Conservation (phyloP, 495 filamentous ascomycete species). For the Jackrogersella multiformis region DNA sequence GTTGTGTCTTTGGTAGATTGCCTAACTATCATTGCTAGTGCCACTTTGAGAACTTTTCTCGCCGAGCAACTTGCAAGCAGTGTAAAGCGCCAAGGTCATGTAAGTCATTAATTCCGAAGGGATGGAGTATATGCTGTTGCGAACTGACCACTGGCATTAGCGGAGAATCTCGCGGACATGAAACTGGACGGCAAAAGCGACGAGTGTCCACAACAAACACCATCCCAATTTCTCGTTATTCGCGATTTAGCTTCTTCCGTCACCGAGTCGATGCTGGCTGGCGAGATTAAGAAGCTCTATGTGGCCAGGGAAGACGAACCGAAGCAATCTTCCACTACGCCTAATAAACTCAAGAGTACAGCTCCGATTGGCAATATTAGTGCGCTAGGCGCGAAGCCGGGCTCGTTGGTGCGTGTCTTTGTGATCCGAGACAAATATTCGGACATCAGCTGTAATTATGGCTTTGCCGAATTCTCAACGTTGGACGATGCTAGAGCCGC, state of each 20-base stretch:
- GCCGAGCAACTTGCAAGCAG: constrained; percentile 74
- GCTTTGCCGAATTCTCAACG: constrained; percentile 88
- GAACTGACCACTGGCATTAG: constrained; percentile 20
- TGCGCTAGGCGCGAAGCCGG: constrained; percentile 75
- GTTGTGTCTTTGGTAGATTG: background rate
- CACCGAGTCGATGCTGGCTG: constrained; percentile 79
- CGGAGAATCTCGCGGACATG: constrained; percentile 46
- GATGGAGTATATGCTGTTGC: background rate
- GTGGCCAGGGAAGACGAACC: constrained; percentile 59
- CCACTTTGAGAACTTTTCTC: constrained; percentile 73
- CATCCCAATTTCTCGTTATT: constrained; percentile 84
- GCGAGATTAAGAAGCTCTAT: constrained; percentile 81
- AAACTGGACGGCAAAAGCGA: constrained; percentile 79
- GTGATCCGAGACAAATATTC: constrained; percentile 78
- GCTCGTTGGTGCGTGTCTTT: constrained; percentile 79
- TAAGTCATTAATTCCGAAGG: constrained; percentile 53
- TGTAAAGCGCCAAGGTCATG: constrained; percentile 77
- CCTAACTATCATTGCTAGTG: constrained; percentile 63
- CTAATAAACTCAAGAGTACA: constrained; percentile 72
- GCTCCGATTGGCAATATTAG: constrained; percentile 78
- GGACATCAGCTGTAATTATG: constrained; percentile 85
- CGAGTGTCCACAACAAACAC: constrained; percentile 73
- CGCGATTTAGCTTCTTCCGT: constrained; percentile 77
- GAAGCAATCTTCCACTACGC: constrained; percentile 49
- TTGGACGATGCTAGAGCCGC: constrained; percentile 81